These are phyloP conservation scores for Psophocarpus tetragonolobus DNA, from an alignment of 306 rosid species.

Conservation along the genomic window DNA sequence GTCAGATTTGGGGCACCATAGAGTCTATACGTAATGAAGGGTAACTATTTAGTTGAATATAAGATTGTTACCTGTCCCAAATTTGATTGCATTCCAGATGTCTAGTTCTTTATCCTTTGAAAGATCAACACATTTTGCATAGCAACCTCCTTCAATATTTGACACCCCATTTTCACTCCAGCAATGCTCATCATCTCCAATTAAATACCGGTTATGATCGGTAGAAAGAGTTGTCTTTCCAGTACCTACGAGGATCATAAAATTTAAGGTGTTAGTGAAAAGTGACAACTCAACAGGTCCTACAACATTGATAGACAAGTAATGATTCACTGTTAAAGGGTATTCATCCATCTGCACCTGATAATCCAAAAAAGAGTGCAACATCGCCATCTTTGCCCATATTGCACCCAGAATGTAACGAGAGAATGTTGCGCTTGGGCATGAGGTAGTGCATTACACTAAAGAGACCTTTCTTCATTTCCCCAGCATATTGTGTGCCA, in stretches of 20 bases:
- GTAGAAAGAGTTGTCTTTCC: constrained; percentile 87
- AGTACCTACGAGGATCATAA: constrained; percentile 51
- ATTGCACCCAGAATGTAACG: constrained; percentile 89
- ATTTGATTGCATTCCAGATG: constrained; percentile 81
- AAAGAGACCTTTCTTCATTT: constrained; percentile 89
- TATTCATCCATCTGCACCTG: constrained; percentile 50
- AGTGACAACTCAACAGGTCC: constrained; percentile 6
- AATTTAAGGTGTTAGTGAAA: background rate
- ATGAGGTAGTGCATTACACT: constrained; percentile 87
- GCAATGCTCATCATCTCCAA: constrained; percentile 89
- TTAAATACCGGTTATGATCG: constrained; percentile 69
- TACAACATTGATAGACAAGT: constrained; percentile 4
- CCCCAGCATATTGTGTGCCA: constrained; percentile 90
- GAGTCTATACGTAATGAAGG: background rate
- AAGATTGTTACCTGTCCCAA: constrained; percentile 63
- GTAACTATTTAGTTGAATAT: background rate
- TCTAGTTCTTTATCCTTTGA: constrained; percentile 76
- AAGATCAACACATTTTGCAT: constrained; percentile 82
- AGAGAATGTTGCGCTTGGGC: constrained; percentile 77
- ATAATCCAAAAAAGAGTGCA: constrained; percentile 84
- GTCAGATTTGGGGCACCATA: constrained; percentile 12
- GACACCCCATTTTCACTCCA: constrained; percentile 85
- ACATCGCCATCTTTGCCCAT: constrained; percentile 84
- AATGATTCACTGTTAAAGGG: constrained; percentile 3
- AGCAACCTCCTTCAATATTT: constrained; percentile 89